phyloP scores from a whole-genome alignment of 2,329 filamentous ascomycete genomes.

The Sarocladium oryzae region DNA sequence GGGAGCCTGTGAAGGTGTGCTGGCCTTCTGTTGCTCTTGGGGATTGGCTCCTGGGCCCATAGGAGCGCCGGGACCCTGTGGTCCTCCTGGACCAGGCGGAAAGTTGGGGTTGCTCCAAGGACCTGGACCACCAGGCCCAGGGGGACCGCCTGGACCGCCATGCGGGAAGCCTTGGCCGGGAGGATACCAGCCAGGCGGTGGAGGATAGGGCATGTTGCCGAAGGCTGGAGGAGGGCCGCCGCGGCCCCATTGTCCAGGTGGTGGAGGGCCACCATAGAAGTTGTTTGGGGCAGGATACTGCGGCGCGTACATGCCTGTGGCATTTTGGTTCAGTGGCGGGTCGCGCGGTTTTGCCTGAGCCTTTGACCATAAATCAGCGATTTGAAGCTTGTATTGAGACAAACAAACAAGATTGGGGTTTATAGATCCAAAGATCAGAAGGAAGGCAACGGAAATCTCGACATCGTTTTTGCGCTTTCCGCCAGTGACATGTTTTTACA shows the following conservation, averaged over 20 bases:
- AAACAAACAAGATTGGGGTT: slow-evolving; percentile 12
- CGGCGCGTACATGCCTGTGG: slow-evolving; percentile 28
- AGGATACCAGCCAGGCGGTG: slow-evolving; percentile 72
- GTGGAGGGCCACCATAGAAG: slow-evolving; percentile 44
- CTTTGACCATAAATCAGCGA: slow-evolving; percentile 12
- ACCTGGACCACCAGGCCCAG: slow-evolving; percentile 45
- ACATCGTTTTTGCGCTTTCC: slow-evolving; percentile 95
- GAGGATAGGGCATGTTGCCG: slow-evolving; percentile 71
- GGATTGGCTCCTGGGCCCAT: slow-evolving; percentile 46
- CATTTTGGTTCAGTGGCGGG: slow-evolving; percentile 17
- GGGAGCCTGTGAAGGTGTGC: slow-evolving; percentile 39
- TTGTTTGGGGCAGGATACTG: slow-evolving; percentile 37
- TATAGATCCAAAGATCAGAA: slow-evolving; percentile 63
- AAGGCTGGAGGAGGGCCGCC: slow-evolving; percentile 57
- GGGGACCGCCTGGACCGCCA: slow-evolving; percentile 34
- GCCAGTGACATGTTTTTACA: slow-evolving; percentile 77
- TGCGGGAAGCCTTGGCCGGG: slow-evolving; percentile 30
- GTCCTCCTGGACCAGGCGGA: slow-evolving; percentile 49
- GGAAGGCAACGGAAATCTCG: slow-evolving; percentile 99
- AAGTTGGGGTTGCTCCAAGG: slow-evolving; percentile 54
- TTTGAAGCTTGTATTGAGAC: slow-evolving; percentile 17
- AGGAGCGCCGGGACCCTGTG: slow-evolving; percentile 53
- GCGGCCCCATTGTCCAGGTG: slow-evolving; percentile 48
- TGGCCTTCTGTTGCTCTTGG: slow-evolving; percentile 42
- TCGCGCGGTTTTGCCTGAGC: slow-evolving; percentile 1